Conservation (phyloP, 1,139 yeast species). For the Saccharomyces pastorianus region DNA sequence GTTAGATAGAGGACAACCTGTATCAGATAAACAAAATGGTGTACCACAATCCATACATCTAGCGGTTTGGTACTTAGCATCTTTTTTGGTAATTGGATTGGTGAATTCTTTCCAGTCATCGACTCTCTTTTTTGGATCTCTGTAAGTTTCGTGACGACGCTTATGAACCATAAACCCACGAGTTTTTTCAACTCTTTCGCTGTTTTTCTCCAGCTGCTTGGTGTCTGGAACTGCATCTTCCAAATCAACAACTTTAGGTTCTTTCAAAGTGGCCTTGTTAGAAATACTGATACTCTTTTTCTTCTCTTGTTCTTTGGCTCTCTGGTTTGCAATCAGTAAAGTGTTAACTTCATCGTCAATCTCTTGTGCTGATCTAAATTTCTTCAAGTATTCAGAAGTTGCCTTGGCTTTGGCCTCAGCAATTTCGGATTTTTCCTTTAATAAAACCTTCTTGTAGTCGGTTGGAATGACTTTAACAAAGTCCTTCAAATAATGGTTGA, state of each 20-base stretch:
- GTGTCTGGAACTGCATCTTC: conserved; percentile 80
- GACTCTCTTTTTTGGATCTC: conserved; percentile 68
- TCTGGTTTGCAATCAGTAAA: conserved; percentile 51
- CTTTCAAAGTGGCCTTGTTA: conserved; percentile 42
- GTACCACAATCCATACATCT: conserved; percentile 99
- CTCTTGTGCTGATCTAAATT: conserved; percentile 57
- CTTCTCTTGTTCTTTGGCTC: conserved; percentile 37
- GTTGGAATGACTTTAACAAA: conserved; percentile 89
- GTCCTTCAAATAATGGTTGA: conserved; percentile 79
- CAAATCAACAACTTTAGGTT: conserved; percentile 81
- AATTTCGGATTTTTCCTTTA: conserved; percentile 60
- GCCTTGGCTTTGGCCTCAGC: conserved; percentile 49
- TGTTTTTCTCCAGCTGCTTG: conserved; percentile 52
- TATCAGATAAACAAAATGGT: conserved; percentile 96
- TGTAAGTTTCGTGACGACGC: conserved; percentile 80
- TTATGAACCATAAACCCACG: conserved; percentile 91
- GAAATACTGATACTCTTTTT: conserved; percentile 39
- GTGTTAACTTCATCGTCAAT: conserved; percentile 83
- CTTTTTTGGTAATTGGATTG: conserved; percentile 72
- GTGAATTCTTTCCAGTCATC: conserved; percentile 92
- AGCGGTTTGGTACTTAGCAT: conserved; percentile 87
- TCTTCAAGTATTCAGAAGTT: conserved; percentile 36
- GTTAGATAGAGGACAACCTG: conserved; percentile 96
- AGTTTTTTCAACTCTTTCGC: conserved; percentile 54
- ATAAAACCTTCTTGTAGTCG: conserved; percentile 86